Percentiles rank a stretch among this genome's conserved stretches.
Conservation (phyloP, 352 stramenopile genomes). For the Globisporangium canariense region DNA sequence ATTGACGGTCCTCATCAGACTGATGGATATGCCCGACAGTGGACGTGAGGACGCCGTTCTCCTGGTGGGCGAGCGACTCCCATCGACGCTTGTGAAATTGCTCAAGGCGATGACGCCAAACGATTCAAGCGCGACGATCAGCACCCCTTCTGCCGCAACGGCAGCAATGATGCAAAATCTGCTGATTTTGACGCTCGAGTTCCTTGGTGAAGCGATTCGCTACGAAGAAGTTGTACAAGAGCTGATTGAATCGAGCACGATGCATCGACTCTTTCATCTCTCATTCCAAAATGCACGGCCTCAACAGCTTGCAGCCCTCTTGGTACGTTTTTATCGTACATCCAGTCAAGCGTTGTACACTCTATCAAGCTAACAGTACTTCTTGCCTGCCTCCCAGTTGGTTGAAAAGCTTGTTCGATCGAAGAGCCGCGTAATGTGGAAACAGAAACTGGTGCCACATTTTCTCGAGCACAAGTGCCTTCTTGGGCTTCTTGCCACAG, state of each 20-base stretch:
- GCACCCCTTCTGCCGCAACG: background rate
- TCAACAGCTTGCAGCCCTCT: constrained; percentile 17
- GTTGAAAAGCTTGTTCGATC: constrained; percentile 23
- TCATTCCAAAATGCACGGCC: constrained; percentile 19
- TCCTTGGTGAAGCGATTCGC: constrained; percentile 29
- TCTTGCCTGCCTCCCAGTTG: constrained; percentile 20
- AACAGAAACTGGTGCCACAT: constrained; percentile 22
- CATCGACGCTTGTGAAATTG: constrained; percentile 51
- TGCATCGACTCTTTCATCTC: constrained; percentile 53
- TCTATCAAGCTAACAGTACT: background rate
- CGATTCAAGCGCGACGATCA: background rate
- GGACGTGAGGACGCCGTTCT: constrained; percentile 26
- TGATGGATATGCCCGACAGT: constrained; percentile 18
- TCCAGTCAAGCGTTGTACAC: no score
- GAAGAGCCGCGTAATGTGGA: constrained; percentile 14
- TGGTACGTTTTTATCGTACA: constrained; percentile 15
- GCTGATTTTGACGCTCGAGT: constrained; percentile 20
- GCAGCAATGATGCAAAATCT: constrained; percentile 12
- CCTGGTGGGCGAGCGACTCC: constrained; percentile 45
- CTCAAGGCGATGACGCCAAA: constrained; percentile 30
- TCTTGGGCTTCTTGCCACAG: constrained; percentile 14
- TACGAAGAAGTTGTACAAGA: constrained; percentile 47
- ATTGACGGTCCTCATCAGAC: constrained; percentile 25
- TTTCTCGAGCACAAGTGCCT: constrained; percentile 28
- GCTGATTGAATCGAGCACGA: constrained; percentile 38